Base-by-base conservation (phyloP, 805 yeast genomes). In the Schwanniomyces occidentalis region DNA sequence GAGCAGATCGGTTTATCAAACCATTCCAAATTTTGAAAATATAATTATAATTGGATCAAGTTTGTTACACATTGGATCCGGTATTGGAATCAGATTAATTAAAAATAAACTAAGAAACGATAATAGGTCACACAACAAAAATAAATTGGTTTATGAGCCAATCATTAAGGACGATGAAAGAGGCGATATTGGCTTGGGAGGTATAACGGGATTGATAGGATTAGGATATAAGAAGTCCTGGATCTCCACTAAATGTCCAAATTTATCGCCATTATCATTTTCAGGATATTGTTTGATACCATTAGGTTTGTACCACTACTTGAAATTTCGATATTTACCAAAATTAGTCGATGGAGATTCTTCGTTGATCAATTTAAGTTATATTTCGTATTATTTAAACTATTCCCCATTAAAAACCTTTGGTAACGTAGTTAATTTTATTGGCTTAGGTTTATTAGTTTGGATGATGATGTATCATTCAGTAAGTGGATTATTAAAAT, bases 301-400 rank as follows among this genome's bases (percentile, higher is more conserved):
- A 0, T 45, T 76, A 6, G 37, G 78, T 1, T 31, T 44, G 0
- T 68, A 57, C 26, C 93, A 85, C 49, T 62, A 63, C 12, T 38
- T 58, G 8, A 68, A 71, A 27, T 65, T 72, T 43, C 63, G 87
- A 34, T 31, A 69, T 4, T 61, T 63, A 0, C 89, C 91, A 0
- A 17, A 65, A n/a, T 12, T 48, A 2, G 61, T 78, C 1, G 85
- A 81, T 38, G 89, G 87, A 1, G 91, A 83, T 53, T 74, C 82
- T 3, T 69, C 81, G 1, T 58, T 73, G 35, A 56, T 85, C 14
- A 70, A 63, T 27, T 56, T 85, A 27, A 71, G 73, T 6, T 82
- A 67, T 46, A 62, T 83, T 7, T 46, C 78, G 0, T 69, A 71
- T 41, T 48, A 64, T 18, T 40, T 51, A 28, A 42, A 41, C 27